These are phyloP conservation scores for Arctium lappa DNA, from an alignment of 129 eudicot species.

Conservation along the genomic window DNA sequence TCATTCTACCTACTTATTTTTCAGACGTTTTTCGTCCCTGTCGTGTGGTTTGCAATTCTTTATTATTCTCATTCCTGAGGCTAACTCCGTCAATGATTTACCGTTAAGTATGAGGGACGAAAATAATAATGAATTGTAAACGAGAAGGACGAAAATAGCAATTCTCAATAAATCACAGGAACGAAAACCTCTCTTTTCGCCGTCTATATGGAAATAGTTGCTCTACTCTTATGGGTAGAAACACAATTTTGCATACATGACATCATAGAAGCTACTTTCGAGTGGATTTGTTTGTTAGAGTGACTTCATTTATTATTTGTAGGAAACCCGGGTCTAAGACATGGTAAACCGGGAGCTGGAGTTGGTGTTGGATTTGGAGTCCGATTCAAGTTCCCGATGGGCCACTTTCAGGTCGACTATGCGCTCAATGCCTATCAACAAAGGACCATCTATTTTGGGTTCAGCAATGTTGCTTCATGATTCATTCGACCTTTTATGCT, in stretches of 20 bases:
- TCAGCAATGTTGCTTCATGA: slow-evolving; percentile 65
- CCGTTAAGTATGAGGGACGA: too few relatives aligned
- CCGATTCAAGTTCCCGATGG: slow-evolving; percentile 75
- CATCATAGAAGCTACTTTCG: not conserved
- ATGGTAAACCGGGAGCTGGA: slow-evolving; percentile 89
- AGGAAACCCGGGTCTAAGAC: slow-evolving; percentile 93
- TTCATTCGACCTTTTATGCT: not conserved
- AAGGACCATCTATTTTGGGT: slow-evolving; percentile 69
- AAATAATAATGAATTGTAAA: too few relatives aligned
- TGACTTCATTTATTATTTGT: not conserved
- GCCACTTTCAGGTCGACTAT: slow-evolving; percentile 80
- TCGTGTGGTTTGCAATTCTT: too few relatives aligned
- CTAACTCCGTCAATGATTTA: too few relatives aligned
- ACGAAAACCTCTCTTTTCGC: too few relatives aligned
- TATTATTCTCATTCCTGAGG: too few relatives aligned
- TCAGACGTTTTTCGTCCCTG: not conserved
- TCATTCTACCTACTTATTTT: not conserved
- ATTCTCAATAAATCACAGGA: too few relatives aligned
- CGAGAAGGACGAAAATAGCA: too few relatives aligned
- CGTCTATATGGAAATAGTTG: not conserved
- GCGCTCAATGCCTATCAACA: slow-evolving; percentile 81
- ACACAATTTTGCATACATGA: not conserved
- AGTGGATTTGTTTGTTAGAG: not conserved
- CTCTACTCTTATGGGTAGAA: not conserved
- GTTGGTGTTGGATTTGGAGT: slow-evolving; percentile 79